Evolutionary conservation across 176 grass and related monocot species (phyloP), one percentile per base, ranked within the genome.

Genomic region (Poa pratensis): DNA sequence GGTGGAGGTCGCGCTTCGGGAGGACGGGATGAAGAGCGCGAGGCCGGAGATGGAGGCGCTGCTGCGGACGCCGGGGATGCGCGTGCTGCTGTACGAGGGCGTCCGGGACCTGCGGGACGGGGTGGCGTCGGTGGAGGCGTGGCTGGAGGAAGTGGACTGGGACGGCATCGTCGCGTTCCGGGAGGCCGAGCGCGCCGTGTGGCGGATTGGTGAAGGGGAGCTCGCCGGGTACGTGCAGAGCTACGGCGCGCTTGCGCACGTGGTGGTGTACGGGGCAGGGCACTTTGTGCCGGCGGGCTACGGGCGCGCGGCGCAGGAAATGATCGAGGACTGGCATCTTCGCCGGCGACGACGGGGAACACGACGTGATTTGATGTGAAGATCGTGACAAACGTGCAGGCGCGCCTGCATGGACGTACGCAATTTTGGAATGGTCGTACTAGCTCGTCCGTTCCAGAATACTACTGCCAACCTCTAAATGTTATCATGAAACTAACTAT

Each of bases 11-110:
- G 82, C 84, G 19, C 28, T 94, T 85, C 59, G 85, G 54, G 87
- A 62, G 42, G 90, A 94, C 66, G 73, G 85, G 80, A 94, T 94
- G 92, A 87, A 83, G 92, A 94, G 90, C 62, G 77, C 49, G 2
- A 94, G 83, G 73, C 53, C 54, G 4, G 88, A 89, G 86, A 80
- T 89, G 50, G 92, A 91, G 64, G 80, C 80, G 20, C 73, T 94
- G 80, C 61, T 91, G 37, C 77, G 68, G 76, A 53, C 74, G 62
- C 59, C 68, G 60, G 54, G 61, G 18, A 79, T 49, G 32, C 28
- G 71, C 1, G 92, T 94, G 62, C 78, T 94, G 46, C 73, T 94
- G 45, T 92, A 89, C 78, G 73, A 92, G 75, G 86, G 86, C 1
- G 16, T 83, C 32, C 75, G 69, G 13, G 90, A 92, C 50, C 62